These are phyloP conservation scores for Tolypocladium tropicale DNA, from an alignment of 2,329 filamentous ascomycete genomes.

Conservation along the genomic window DNA sequence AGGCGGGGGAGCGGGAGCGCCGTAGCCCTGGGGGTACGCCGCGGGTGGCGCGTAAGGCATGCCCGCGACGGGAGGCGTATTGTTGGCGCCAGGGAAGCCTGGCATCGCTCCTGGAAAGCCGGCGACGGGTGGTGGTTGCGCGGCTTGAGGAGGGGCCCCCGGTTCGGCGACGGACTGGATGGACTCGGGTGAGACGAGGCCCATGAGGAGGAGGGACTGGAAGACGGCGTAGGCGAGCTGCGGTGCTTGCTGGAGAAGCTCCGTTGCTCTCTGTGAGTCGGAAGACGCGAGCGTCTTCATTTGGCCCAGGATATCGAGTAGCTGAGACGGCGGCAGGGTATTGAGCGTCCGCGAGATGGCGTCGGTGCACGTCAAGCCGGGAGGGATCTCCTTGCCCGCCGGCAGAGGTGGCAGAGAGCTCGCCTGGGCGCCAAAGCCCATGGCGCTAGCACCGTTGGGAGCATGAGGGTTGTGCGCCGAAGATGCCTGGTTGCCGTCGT, in stretches of 20 bases:
- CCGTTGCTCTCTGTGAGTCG: slow-evolving; percentile 74
- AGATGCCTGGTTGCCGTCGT: slow-evolving; percentile 21
- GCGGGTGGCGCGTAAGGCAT: slow-evolving; percentile 36
- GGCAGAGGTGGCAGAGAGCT: slow-evolving; percentile 70
- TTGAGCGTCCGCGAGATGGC: slow-evolving; percentile 87
- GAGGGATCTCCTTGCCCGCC: slow-evolving; percentile 71
- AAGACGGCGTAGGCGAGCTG: slow-evolving; percentile 94
- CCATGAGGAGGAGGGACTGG: slow-evolving; percentile 86
- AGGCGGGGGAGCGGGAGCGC: slow-evolving; percentile 19
- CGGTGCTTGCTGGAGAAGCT: slow-evolving; percentile 78
- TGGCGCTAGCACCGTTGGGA: slow-evolving; percentile 21
- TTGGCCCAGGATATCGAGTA: slow-evolving; percentile 86
- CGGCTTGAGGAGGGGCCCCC: slow-evolving; percentile 29
- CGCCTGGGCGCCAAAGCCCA: slow-evolving; percentile 21
- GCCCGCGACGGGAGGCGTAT: slow-evolving; percentile 36
- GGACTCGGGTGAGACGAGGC: slow-evolving; percentile 76
- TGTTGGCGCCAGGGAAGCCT: slow-evolving; percentile 28
- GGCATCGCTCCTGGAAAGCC: slow-evolving; percentile 24
- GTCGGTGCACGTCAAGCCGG: slow-evolving; percentile 75
- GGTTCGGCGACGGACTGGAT: slow-evolving; percentile 72
- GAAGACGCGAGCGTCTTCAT: slow-evolving; percentile 84
- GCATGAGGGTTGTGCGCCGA: slow-evolving; percentile 14
- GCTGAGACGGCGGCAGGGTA: slow-evolving; percentile 74
- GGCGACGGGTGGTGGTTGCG: slow-evolving; percentile 14
- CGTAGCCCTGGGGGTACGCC: slow-evolving; percentile 23